Evolutionary conservation across 768 basidiomycete species (phyloP), one percentile per base, ranked within the genome.

Genomic region (Xerocomus potaroensis): DNA sequence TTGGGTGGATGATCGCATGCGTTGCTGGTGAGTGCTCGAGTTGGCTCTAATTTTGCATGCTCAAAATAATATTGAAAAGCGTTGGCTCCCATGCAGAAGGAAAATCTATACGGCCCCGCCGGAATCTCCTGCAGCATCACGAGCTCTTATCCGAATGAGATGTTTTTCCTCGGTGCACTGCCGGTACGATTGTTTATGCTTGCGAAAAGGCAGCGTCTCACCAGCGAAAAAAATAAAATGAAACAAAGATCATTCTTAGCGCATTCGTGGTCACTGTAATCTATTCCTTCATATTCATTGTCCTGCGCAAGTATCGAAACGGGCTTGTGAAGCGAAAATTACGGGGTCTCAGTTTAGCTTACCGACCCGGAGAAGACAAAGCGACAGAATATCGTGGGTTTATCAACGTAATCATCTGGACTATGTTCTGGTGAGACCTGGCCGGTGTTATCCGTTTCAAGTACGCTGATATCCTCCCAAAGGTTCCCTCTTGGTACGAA

Each of bases 401-500:
- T 58, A 71, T 87, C 22, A 70, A 70, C 24, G 71, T 74, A n/a
- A 72, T 90, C 43, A 76, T 81, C 22, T 71, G 76, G 49, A 80
- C 76, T 47, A 83, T 87, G 82, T 68, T 87, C 36, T 88, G 83
- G 87, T 87, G 53, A 45, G 77, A 62, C 24, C 27, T 56, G 5
- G 16, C 30, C 21, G 5, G 33, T 41, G 8, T n/a, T 33, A 22
- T 14, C 29, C 50, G 38, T n/a, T 24, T 24, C 38, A 36, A 34
- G 46, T 47, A 48, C 3, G n/a, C 46, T 48, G 14, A 60, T 19
- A 3, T 24, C 31, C 26, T 19, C 21, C 44, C 31, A 11, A 54
- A 83, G 81, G 80, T 82, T 77, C 58, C 81, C 81, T 18, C 57
- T 80, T 42, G 77, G 82, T 83, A 48, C 62, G 75, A 56, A 22